Evolutionary conservation across 192 early-diverging fungal species (phyloP).

Genomic region (Backusella liffmaniae): DNA sequence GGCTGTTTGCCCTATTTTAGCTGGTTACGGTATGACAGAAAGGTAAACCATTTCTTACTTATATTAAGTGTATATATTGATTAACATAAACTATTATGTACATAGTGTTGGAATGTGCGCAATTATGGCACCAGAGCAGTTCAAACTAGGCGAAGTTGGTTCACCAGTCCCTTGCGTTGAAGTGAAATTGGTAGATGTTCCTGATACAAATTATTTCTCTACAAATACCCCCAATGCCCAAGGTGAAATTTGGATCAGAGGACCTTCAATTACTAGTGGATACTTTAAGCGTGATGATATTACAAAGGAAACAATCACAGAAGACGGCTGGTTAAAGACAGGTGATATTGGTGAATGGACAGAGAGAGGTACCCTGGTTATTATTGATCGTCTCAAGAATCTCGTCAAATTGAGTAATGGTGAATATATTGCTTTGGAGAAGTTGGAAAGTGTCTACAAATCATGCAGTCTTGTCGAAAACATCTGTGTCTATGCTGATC

Average conservation of each 20-base stretch:
- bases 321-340: constrained; percentile 72
- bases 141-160: constrained; percentile 67
- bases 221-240: constrained; percentile 54
- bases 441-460: constrained; percentile 73
- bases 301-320: constrained; percentile 58
- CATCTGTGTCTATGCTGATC: constrained; percentile 76
- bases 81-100: background rate
- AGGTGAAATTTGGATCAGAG: constrained; percentile 70
- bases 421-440: constrained; percentile 66
- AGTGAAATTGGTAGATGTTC: constrained; percentile 59
- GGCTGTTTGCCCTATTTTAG: constrained; percentile 58
- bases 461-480: constrained; percentile 70
- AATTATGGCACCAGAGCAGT: constrained; percentile 62
- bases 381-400: constrained; percentile 84
- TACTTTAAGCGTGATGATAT: constrained; percentile 64
- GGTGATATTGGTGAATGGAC: constrained; percentile 76
- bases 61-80: constrained; percentile 20
- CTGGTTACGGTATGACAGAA: constrained; percentile 78
- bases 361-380: constrained; percentile 64
- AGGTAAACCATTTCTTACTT: constrained; percentile 17
- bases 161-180: constrained; percentile 64
- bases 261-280: constrained; percentile 58
- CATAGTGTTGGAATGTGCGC: constrained; percentile 49
- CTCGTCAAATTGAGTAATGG: constrained; percentile 74
- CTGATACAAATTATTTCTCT: constrained; percentile 48